Conservation (phyloP, 345 rosid genomes). For the Melaleuca quinquenervia region DNA sequence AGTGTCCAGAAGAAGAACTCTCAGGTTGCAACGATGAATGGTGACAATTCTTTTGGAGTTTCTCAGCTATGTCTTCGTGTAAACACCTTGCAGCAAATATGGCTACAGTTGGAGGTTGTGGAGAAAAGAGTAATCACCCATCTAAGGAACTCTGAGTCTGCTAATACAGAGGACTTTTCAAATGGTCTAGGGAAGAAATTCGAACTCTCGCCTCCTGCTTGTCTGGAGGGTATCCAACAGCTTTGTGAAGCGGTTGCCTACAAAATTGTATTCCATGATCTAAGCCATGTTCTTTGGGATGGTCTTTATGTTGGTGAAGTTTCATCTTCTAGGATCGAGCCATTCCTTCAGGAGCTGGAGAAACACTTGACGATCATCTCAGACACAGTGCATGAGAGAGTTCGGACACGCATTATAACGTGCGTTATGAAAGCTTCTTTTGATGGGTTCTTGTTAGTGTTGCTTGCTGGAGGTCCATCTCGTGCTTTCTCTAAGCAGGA, state of each 20-base stretch:
- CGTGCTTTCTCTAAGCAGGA: conserved; percentile 75
- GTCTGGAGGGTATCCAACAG: conserved; percentile 84
- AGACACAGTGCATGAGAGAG: conserved; percentile 68
- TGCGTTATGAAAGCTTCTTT: conserved; percentile 86
- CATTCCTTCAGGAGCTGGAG: conserved; percentile 71
- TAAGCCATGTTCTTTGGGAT: conserved; percentile 79
- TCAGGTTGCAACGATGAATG: conserved; percentile 56
- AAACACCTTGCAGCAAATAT: conserved; percentile 68
- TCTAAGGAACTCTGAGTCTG: conserved; percentile 88
- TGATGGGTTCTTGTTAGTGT: conserved; percentile 82
- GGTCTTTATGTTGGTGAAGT: conserved; percentile 81
- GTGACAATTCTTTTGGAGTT: conserved; percentile 54
- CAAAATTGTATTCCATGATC: conserved; percentile 74
- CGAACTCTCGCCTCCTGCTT: conserved; percentile 72
- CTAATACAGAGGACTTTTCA: conserved; percentile 76
- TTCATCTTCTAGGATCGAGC: conserved; percentile 63
- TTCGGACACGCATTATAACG: conserved; percentile 64
- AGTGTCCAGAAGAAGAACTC: conserved; percentile 62
- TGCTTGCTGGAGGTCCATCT: conserved; percentile 93
- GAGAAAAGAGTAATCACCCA: conserved; percentile 86
- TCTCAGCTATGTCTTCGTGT: conserved; percentile 75
- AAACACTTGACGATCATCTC: conserved; percentile 47
- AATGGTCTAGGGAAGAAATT: conserved; percentile 75
- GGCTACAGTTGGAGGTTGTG: conserved; percentile 59
- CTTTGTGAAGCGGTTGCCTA: conserved; percentile 78